A percentile compares a stretch with the other conserved stretches of the same genome.
phyloP scores from a whole-genome alignment of 495 filamentous ascomycete species.

The Penicillium steckii region DNA sequence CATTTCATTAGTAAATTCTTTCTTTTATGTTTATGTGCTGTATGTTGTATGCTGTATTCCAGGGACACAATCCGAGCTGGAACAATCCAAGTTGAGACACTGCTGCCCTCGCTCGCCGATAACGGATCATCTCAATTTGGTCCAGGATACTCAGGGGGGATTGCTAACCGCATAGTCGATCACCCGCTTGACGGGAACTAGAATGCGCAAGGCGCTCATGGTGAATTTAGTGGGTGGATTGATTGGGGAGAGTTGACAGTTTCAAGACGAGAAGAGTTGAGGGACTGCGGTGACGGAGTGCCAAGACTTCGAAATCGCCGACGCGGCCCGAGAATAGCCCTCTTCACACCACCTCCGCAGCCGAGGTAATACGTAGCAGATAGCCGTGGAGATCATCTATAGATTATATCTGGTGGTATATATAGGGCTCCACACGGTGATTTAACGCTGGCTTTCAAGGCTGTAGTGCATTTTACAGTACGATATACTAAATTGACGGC shows the following conservation, averaged over 20 bases:
- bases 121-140: not conserved
- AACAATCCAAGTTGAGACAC: no score
- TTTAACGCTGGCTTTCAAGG: no score
- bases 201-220: conserved; percentile 81
- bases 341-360: conserved; percentile 22
- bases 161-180: conserved; percentile 94
- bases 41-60: not conserved
- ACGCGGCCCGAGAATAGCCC: conserved; percentile 40
- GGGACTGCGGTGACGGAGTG: conserved; percentile 32
- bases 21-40: not conserved
- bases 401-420: no score
- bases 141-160: no score
- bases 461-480: no score
- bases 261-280: conserved; percentile 15
- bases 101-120: no score
- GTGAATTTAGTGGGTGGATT: conserved; percentile 13
- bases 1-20: conserved; percentile 1
- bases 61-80: no score
- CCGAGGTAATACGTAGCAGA: conserved; percentile 36
- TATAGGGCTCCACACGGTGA: no score
- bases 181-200: conserved; percentile 95
- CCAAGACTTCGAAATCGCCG: conserved; percentile 34
- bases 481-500: no score
- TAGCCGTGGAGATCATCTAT: conserved; percentile 7
- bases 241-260: conserved; percentile 7